Evolutionary conservation across 139 green algal species (phyloP).

Genomic region (Volvox reticuliferus): DNA sequence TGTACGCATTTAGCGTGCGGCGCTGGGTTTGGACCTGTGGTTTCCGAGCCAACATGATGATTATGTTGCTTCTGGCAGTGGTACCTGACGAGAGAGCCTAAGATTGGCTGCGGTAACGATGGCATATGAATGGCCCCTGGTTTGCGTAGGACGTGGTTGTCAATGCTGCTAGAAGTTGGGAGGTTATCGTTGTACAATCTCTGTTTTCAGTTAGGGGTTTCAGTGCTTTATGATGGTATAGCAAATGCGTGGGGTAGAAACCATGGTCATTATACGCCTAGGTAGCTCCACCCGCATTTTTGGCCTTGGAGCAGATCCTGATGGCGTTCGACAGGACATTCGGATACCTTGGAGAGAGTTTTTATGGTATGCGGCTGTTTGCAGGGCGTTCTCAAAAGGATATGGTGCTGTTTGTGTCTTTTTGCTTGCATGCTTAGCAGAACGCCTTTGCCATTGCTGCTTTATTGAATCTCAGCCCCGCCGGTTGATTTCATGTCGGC

Average conservation of each 20-base stretch:
- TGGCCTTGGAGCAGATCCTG: not conserved
- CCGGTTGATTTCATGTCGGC: not conserved
- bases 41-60: no score
- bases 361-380: no score
- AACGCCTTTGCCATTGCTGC: not conserved
- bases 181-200: not conserved
- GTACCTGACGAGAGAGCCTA: no score
- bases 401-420: not conserved
- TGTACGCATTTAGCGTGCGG: no score
- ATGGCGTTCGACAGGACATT: not conserved
- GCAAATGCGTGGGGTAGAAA: not conserved
- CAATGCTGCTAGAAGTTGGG: not conserved
- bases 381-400: not conserved
- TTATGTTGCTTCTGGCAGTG: no score
- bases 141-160: no score
- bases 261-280: not conserved
- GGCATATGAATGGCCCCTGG: no score
- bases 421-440: not conserved
- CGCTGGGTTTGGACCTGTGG: no score
- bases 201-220: not conserved
- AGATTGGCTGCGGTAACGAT: no score
- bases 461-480: not conserved
- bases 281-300: conserved; percentile 1
- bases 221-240: not conserved
- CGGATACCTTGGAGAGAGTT: no score